These are phyloP conservation scores for Flaveria sonorensis DNA, from an alignment of 129 eudicot genomes.

Conservation along the genomic window DNA sequence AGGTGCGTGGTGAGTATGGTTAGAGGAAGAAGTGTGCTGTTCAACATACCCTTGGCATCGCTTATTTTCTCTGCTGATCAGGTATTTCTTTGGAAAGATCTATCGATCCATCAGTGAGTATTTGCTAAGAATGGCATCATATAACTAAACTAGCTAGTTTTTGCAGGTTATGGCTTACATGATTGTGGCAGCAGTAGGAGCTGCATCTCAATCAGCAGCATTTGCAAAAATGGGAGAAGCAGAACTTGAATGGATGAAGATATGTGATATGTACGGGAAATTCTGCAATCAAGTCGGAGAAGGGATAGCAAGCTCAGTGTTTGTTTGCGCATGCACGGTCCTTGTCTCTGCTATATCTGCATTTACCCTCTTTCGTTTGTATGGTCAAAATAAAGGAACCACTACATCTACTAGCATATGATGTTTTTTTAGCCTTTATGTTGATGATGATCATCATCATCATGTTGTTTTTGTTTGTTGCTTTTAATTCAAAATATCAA, in stretches of 20 bases:
- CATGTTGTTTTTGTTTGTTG: no score
- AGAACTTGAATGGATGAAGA: slow-evolving; percentile 77
- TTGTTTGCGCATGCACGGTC: slow-evolving; percentile 56
- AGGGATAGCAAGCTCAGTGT: slow-evolving; percentile 64
- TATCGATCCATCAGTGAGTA: no score
- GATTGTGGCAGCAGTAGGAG: slow-evolving; percentile 57
- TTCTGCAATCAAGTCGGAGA: slow-evolving; percentile 77
- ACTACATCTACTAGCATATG: no score
- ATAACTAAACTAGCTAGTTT: no score
- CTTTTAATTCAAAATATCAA: no score
- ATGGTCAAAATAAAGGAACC: slow-evolving; percentile 1
- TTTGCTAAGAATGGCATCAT: no score
- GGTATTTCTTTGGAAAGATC: slow-evolving; percentile 33
- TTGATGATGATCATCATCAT: no score
- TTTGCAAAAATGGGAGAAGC: slow-evolving; percentile 60
- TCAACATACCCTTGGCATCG: slow-evolving; percentile 87
- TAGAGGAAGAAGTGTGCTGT: slow-evolving; percentile 56
- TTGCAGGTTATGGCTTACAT: slow-evolving; percentile 69
- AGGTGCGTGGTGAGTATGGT: slow-evolving; percentile 74
- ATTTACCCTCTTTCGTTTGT: slow-evolving; percentile 74
- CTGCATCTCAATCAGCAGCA: slow-evolving; percentile 57
- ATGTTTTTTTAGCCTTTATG: no score
- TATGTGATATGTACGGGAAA: slow-evolving; percentile 64
- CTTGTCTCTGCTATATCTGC: slow-evolving; percentile 67
- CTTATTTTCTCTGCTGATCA: slow-evolving; percentile 85